Evolutionary conservation across 169 alveolate genomes (phyloP).

Genomic region (Eimeria acervulina): DNA sequence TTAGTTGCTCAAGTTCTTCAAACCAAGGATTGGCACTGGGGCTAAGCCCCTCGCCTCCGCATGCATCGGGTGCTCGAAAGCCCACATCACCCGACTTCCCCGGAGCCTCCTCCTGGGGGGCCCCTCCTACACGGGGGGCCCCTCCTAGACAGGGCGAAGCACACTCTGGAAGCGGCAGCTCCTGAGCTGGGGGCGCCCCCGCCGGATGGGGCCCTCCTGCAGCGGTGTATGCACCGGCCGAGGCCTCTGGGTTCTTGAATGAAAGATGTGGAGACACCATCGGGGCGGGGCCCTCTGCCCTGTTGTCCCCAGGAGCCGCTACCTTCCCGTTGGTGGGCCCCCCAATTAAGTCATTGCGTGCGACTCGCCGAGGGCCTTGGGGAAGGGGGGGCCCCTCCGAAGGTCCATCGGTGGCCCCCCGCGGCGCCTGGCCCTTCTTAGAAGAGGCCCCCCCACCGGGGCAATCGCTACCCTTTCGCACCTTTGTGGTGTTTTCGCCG

Average conservation of each 20-base stretch:
- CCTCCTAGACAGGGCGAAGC: conserved; percentile 4
- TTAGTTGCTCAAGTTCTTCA: conserved; percentile 74
- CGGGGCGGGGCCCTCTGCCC: conserved; percentile 11
- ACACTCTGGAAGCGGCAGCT: conserved; percentile 32
- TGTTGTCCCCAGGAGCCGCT: conserved; percentile 17
- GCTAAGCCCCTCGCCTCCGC: conserved; percentile 9
- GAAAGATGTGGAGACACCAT: conserved; percentile 40
- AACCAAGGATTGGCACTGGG: conserved; percentile 58
- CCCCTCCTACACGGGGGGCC: background rate
- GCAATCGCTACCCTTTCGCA: conserved; percentile 38
- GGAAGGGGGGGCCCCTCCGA: background rate
- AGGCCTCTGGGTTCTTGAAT: background rate
- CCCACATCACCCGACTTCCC: background rate
- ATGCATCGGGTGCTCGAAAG: background rate
- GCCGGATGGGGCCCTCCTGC: background rate
- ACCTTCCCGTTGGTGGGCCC: conserved; percentile 22
- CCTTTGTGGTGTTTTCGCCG: conserved; percentile 44
- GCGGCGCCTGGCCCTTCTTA: conserved; percentile 43
- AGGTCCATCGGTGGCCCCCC: background rate
- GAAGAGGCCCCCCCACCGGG: conserved; percentile 41
- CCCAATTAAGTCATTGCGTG: background rate
- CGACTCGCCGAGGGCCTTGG: conserved; percentile 19
- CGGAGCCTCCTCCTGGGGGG: background rate
- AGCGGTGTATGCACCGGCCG: background rate
- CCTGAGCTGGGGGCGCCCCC: background rate